phyloP scores from a whole-genome alignment of 495 filamentous ascomycete species.

The Aspergillus conjunctus region DNA sequence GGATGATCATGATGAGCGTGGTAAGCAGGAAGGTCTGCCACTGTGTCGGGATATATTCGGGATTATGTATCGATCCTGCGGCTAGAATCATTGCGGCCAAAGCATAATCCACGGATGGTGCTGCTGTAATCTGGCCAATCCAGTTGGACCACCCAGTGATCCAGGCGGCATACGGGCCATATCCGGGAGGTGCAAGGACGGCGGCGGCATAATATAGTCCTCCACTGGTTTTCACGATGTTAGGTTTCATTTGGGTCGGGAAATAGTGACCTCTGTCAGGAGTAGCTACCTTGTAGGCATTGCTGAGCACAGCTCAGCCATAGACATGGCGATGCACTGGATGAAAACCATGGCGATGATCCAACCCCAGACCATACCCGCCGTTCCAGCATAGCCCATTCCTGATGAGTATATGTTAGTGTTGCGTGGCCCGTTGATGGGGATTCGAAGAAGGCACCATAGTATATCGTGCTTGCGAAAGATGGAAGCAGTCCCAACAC shows the following conservation, averaged over 20 bases:
- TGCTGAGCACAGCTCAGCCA: constrained; percentile 67
- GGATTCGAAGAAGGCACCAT: constrained; percentile 44
- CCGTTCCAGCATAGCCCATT: constrained; percentile 80
- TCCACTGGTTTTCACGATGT: constrained; percentile 48
- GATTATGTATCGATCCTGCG: constrained; percentile 67
- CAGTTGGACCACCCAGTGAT: constrained; percentile 77
- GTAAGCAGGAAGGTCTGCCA: constrained; percentile 76
- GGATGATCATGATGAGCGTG: constrained; percentile 67
- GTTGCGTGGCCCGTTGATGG: neutral
- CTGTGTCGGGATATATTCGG: constrained; percentile 61
- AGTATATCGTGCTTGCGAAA: constrained; percentile 74
- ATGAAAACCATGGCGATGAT: constrained; percentile 75
- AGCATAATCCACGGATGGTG: constrained; percentile 66
- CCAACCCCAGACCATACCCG: constrained; percentile 86
- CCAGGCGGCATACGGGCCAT: constrained; percentile 75
- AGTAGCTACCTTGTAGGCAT: constrained; percentile 62
- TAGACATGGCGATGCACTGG: constrained; percentile 67
- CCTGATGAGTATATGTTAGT: constrained; percentile 37
- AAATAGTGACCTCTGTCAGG: neutral
- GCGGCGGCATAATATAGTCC: constrained; percentile 80
- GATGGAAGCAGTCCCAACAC: constrained; percentile 73
- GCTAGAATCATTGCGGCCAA: constrained; percentile 74
- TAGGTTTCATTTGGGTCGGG: neutral
- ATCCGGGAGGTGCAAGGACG: constrained; percentile 75
- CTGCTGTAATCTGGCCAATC: constrained; percentile 69